These are phyloP conservation scores for Ceratocystis cubensis DNA, from an alignment of 2,329 filamentous ascomycete genomes.

Conservation along the genomic window DNA sequence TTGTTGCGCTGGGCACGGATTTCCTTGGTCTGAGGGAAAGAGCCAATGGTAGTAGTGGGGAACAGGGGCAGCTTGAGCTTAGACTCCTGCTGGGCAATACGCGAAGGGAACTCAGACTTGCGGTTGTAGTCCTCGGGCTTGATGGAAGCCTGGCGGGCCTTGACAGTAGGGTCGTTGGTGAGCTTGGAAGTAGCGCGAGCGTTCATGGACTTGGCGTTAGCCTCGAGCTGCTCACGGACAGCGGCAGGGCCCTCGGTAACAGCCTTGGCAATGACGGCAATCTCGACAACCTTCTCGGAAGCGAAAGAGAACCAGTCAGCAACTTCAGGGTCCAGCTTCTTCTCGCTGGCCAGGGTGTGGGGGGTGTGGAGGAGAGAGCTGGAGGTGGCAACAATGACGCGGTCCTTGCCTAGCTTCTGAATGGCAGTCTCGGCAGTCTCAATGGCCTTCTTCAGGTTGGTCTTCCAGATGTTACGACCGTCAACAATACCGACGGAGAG, in stretches of 20 bases:
- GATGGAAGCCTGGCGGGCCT: conserved; percentile 87
- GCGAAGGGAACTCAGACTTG: conserved; percentile 73
- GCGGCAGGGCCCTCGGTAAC: conserved; percentile 83
- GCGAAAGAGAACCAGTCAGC: conserved; percentile 98
- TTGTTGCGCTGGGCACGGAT: conserved; percentile 95
- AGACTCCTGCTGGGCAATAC: conserved; percentile 80
- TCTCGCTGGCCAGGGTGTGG: conserved; percentile 95
- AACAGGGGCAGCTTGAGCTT: conserved; percentile 90
- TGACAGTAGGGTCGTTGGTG: conserved; percentile 95
- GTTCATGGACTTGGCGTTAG: conserved; percentile 89
- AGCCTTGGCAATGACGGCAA: conserved; percentile 90
- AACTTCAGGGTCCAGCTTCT: conserved; percentile 90
- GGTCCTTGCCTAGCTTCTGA: conserved; percentile 92
- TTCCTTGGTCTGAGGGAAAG: conserved; percentile 98
- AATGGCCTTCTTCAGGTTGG: conserved; percentile 92
- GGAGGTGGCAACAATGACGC: conserved; percentile 92
- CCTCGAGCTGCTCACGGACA: conserved; percentile 80
- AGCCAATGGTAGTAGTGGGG: conserved; percentile 98
- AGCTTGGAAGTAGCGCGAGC: conserved; percentile 81
- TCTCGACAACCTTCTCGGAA: conserved; percentile 81
- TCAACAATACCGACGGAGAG: conserved; percentile 95
- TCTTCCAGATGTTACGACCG: conserved; percentile 99
- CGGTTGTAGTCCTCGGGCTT: conserved; percentile 78
- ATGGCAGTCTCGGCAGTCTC: conserved; percentile 80
- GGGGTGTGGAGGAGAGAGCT: conserved; percentile 97